Evolutionary conservation across 768 basidiomycete genomes (phyloP), one percentile per base, ranked within the genome.

Genomic region (Mrakia blollopis): DNA sequence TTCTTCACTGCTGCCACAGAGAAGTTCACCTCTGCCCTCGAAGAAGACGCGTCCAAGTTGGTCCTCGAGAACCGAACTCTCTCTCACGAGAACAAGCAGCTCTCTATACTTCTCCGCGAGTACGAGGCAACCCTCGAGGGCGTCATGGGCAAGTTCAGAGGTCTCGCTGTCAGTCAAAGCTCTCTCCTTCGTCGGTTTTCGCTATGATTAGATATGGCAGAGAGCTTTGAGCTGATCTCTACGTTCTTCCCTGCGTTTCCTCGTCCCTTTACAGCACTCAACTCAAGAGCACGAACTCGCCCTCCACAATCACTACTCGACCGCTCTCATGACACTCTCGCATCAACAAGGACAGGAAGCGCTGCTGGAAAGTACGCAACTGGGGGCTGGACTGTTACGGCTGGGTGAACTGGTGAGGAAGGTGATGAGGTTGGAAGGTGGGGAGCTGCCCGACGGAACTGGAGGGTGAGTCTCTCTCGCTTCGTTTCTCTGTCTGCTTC

Each of bases 91-190:
- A 98, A 99, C 86, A 94, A 92, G 83, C 96, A 98, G 82, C 87
- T 98, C 41, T 91, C 90, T 79, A 80, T 89, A 37, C 86, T 99
- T 37, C 86, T 98, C 75, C 95, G 94, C 81, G 97, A 99, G 83
- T 96, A 98, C 82, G 95, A 98, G 83, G 86, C 87, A 73, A 97
- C 95, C 4, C 88, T 99, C 86, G 95, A 98, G 80, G 94, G 90
- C 39, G 92, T 98, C 82, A 98, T 99, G 97, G 85, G 89, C 72
- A 98, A 98, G 84, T 98, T 98, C 83, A 88, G 95, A 77, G 91
- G 90, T 77, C 91, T 98, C 81, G 90, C 93, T 18, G 94, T 96
- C 81, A 81, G 92, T 67, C 0, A 23, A 28, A 18, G 10, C 62
- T 25, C 39, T 71, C 23, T 67, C 4, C 0, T 21, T 50, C 21